phyloP scores from a whole-genome alignment of 164 flowering plant species.

The Brasenia schreberi region DNA sequence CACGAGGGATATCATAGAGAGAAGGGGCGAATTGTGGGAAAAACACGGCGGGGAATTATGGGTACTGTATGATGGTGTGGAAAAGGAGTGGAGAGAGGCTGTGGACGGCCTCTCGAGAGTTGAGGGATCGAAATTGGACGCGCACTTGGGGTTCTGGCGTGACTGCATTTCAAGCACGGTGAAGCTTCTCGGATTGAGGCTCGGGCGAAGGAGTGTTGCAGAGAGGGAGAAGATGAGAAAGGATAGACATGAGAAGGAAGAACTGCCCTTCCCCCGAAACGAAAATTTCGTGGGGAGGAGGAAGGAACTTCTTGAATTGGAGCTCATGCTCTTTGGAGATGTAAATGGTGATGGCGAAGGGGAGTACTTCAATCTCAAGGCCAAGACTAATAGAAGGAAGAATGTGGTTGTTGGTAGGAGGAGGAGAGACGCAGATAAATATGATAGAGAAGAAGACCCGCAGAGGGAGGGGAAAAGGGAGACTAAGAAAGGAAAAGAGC shows the following conservation, averaged over 20 bases:
- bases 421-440: conserved; percentile 13
- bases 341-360: conserved; percentile 65
- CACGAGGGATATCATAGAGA: conserved; percentile 79
- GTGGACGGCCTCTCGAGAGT: conserved; percentile 53
- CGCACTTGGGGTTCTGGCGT: conserved; percentile 79
- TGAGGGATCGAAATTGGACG: conserved; percentile 82
- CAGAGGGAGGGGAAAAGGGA: conserved; percentile 19
- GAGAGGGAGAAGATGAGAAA: conserved; percentile 64
- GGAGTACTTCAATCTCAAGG: conserved; percentile 74
- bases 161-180: conserved; percentile 76
- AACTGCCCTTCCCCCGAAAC: conserved; percentile 75
- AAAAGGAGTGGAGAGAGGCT: conserved; percentile 90
- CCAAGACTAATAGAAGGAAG: conserved; percentile 51
- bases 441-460: conserved; percentile 24
- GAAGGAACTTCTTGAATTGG: conserved; percentile 77
- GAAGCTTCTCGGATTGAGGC: conserved; percentile 47
- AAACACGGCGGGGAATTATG: conserved; percentile 83
- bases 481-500: conserved; percentile 64
- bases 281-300: conserved; percentile 87
- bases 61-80: conserved; percentile 70
- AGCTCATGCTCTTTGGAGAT: conserved; percentile 80
- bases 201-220: conserved; percentile 80
- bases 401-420: conserved; percentile 39
- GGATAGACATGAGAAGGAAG: conserved; percentile 74
- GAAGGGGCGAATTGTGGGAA: conserved; percentile 82